Percentiles rank a stretch among this genome's conserved stretches.
These are phyloP conservation scores for Takashimella tepidaria DNA, from an alignment of 1,284 basidiomycete species.

Conservation along the genomic window DNA sequence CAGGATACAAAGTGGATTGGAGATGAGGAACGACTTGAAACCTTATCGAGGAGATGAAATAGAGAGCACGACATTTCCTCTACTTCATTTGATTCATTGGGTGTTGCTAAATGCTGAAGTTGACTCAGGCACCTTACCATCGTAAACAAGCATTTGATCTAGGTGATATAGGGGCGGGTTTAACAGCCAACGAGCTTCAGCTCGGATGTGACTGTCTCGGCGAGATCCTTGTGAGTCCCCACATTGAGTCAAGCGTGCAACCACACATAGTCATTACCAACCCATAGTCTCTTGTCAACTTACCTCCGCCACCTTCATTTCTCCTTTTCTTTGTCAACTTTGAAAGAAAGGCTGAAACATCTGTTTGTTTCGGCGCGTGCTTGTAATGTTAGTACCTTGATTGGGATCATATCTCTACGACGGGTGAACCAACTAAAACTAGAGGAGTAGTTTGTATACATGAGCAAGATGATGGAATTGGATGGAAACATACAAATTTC, in stretches of 20 bases:
- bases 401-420: slow-evolving; percentile 33
- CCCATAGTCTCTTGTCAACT: neutral
- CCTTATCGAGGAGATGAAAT: slow-evolving; percentile 82
- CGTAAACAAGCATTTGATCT: slow-evolving; percentile 49
- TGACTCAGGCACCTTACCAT: slow-evolving; percentile 24
- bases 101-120: neutral
- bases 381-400: slow-evolving; percentile 42
- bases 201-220: slow-evolving; percentile 51
- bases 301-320: neutral
- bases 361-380: too few species aligned
- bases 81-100: neutral
- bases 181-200: slow-evolving; percentile 45
- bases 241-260: too few species aligned
- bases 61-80: slow-evolving; percentile 86
- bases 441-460: slow-evolving; percentile 47
- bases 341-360: slow-evolving; percentile 1
- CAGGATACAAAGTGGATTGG: slow-evolving; percentile 50
- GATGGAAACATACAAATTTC: slow-evolving; percentile 51
- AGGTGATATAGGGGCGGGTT: slow-evolving; percentile 47
- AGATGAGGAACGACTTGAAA: slow-evolving; percentile 65
- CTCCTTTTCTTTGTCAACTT: neutral
- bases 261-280: too few species aligned
- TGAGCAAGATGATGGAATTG: slow-evolving; percentile 49
- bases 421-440: slow-evolving; percentile 16
- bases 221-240: slow-evolving; percentile 16